These are phyloP conservation scores for Colletotrichum godetiae DNA, from an alignment of 2,329 filamentous ascomycete species.

Conservation along the genomic window DNA sequence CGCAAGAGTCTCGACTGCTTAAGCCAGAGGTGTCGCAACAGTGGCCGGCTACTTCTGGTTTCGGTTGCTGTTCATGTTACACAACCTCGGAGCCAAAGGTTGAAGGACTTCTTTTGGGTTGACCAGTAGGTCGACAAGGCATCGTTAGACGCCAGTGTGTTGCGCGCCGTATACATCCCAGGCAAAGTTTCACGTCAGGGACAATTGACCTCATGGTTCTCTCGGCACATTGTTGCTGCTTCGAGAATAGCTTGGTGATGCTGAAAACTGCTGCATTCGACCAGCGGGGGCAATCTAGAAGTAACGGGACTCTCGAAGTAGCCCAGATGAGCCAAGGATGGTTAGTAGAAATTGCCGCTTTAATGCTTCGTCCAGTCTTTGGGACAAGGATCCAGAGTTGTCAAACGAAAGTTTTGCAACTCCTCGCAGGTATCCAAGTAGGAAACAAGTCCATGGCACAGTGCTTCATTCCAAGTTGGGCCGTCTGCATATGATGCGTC, in stretches of 20 bases:
- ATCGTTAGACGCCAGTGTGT: neutral
- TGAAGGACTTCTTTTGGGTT: neutral
- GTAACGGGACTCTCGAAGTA: neutral
- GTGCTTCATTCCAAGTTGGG: neutral
- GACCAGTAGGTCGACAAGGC: neutral
- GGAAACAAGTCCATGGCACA: neutral
- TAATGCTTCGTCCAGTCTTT: constrained; percentile 13
- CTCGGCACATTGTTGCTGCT: neutral
- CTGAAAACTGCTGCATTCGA: neutral
- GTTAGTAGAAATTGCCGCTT: constrained; percentile 4
- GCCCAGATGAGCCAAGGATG: neutral
- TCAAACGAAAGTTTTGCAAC: constrained; percentile 29
- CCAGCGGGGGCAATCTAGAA: constrained; percentile 2
- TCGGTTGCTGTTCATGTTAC: neutral
- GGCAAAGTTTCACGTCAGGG: neutral
- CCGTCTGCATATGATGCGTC: neutral
- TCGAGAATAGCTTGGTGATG: neutral
- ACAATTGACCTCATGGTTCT: neutral
- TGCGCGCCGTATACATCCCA: neutral
- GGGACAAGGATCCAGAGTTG: neutral
- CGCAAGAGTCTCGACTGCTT: neutral
- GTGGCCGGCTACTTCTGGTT: neutral
- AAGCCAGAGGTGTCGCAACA: neutral
- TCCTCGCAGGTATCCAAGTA: neutral
- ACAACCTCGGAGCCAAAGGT: neutral